Evolutionary conservation across 1,284 basidiomycete genomes (phyloP), one percentile per base, ranked within the genome.

Genomic region (Ganoderma boninense): DNA sequence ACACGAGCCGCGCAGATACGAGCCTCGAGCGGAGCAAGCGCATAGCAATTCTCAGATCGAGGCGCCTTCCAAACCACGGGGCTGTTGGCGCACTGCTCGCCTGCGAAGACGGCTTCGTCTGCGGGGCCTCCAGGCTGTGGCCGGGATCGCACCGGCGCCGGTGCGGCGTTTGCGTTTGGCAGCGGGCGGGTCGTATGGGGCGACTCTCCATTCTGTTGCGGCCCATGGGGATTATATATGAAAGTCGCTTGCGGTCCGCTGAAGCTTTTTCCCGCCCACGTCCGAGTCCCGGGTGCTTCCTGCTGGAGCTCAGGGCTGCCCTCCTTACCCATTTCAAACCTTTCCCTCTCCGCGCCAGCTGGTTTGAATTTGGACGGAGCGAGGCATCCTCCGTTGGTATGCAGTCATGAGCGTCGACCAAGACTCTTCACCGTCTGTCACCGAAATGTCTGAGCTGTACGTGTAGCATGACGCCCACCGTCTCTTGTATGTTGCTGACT

Each of bases 141-240:
- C 23, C 49, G n/a, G 49, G 6, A 13, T 52, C n/a, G 49, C 49
- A 52, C n/a, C n/a, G 49, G 49, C n/a, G 49, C 49, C 13, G 49
- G 49, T 52, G 49, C 49, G 49, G 49, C n/a, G 49, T 52, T 23
- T 52, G 49, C n/a, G 18, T 52, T 10, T 52, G 49, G 49, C 49
- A 52, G n/a, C 49, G n/a, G 49, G 49, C 49, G 49, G 49, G 49
- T 44, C 14, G 44, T 20, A 20, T 7, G 14, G 43, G 43, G 43
- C 18, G 18, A 46, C n/a, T 52, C 23, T 23, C n/a, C n/a, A n/a
- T 23, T 23, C n/a, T 46, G 44, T 46, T 46, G 44, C 20, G 44
- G 44, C 44, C 44, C 44, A 46, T 52, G 49, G 49, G 49, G 49
- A 52, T 52, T 52, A 23, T 52, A 52, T 52, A 52, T 52, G n/a